Evolutionary conservation across 108 stramenopile species (phyloP).

Genomic region (Poteriospumella lacustris): DNA sequence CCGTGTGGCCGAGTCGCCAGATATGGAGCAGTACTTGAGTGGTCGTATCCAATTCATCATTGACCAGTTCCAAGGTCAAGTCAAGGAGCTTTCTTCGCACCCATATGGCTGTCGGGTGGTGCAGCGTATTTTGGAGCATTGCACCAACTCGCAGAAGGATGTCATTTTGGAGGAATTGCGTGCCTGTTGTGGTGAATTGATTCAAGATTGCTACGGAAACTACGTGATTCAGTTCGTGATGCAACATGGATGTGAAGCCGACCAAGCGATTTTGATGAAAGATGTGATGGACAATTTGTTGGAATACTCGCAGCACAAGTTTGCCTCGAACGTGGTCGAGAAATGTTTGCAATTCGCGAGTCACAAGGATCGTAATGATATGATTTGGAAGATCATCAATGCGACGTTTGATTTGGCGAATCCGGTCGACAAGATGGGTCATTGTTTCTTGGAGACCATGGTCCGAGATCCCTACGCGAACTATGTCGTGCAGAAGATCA

Average conservation of each 20-base stretch:
- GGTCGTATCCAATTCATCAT: slow-evolving; percentile 85
- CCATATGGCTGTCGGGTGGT: slow-evolving; percentile 92
- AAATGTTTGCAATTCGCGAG: slow-evolving; percentile 87
- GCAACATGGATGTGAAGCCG: slow-evolving; percentile 70
- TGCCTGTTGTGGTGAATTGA: slow-evolving; percentile 14
- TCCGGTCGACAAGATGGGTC: slow-evolving; percentile 19
- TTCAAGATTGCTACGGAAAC: slow-evolving; percentile 54
- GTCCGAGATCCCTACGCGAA: slow-evolving; percentile 96
- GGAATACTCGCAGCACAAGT: slow-evolving; percentile 87
- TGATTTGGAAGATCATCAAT: slow-evolving; percentile 39
- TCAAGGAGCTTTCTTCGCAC: slow-evolving; percentile 76
- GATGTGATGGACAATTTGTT: slow-evolving; percentile 72
- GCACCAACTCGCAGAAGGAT: slow-evolving; percentile 67
- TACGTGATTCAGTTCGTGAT: slow-evolving; percentile 56
- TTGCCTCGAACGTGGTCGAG: slow-evolving; percentile 94
- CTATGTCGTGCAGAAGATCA: slow-evolving; percentile 94
- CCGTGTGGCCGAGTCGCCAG: slow-evolving; percentile 43
- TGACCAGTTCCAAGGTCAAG: slow-evolving; percentile 72
- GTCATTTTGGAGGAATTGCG: slow-evolving; percentile 45
- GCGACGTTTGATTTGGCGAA: slow-evolving; percentile 16
- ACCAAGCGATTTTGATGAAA: slow-evolving; percentile 66
- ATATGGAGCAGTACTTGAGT: slow-evolving; percentile 14
- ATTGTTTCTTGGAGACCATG: slow-evolving; percentile 59
- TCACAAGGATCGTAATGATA: slow-evolving; percentile 58
- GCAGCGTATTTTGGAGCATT: slow-evolving; percentile 90